Base-by-base conservation (phyloP, 768 basidiomycete genomes). In the Psilocybe cyanescens region DNA sequence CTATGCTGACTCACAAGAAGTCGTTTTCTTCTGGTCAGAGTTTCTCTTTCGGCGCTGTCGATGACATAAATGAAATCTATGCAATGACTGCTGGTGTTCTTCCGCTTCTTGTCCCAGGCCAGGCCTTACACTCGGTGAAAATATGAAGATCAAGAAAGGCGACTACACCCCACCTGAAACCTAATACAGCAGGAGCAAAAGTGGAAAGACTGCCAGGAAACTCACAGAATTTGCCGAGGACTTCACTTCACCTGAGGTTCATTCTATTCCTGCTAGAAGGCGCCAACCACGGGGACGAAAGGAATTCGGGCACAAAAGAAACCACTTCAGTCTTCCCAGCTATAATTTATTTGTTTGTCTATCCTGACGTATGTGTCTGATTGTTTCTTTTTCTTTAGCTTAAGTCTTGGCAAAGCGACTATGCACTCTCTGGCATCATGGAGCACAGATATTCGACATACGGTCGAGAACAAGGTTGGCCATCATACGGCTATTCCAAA, bases 321-420 rank as follows among this genome's bases (percentile, higher is more conserved):
- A 86, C 53, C 86, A 87, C 65, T 84, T 84, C 72, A 89, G 88
- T 75, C 75, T 90, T 59, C 86, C 88, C 1, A 89, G 88, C 88
- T 87, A 72, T 65, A 24, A 61, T 29, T 64, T 66, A 3, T 11
- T 59, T 28, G 46, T 28, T 44, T 11, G 7, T 53, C 8, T 49
- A 29, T 28, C 46, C 41, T 5, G 1, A 19, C 14, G 45, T 45
- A 24, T 41, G 12, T 46, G 3, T 51, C 12, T 53, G 63, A 30
- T 29, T 53, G 48, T 39, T 63, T 63, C n/a, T 60, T 52, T 16
- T 65, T 19, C 11, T 24, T 51, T n/a, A 91, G 89, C 63, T 79
- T 90, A 30, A 78, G 85, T 62, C 83, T 91, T 39, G 84, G 85
- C 46, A 86, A 84, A 69, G 86, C 86, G 58, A 83, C 83, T 16